Base-by-base conservation (phyloP, 495 filamentous ascomycete genomes). In the Xylaria intraflava region DNA sequence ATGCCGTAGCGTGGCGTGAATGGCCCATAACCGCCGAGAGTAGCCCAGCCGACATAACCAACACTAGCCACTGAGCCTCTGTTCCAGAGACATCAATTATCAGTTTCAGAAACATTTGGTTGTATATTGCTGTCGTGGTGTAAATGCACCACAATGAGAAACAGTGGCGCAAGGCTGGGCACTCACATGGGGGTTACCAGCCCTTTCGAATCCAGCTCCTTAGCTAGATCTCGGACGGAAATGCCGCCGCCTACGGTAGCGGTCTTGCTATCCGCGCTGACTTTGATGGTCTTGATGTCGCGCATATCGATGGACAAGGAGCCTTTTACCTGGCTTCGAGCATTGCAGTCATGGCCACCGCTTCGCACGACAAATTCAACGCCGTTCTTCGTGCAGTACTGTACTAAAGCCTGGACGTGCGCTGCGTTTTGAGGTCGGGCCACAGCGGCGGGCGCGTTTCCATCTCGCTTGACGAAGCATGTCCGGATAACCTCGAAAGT, bases 201-300 rank as follows among this genome's bases (percentile, higher is more conserved):
- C 0, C 67, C 67, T 5, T 67, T 52, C 2, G 60, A 48, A 46
- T 53, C 59, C 12, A 74, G 63, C 5, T 47, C 53, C 19, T 54
- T 51, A 0, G 44, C 58, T 2, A 76, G 52, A 7, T 70, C 62
- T 1, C 39, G 50, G 9, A 53, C 19, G 33, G 69, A 44, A 17
- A 69, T 69, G 2, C 73, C 72, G 16, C 69, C 73, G 14, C 72
- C 73, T 17, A 76, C 39, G 8, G 54, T 61, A 1, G 62, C 73
- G 10, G 65, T 65, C 8, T 55, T 40, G 6, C 52, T 58, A 19
- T 61, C 52, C 6, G 20, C 33, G 5, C 55, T 59, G 4, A 74
- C 56, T 1, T 65, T n/a, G 40, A 75, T 51, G 22, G 58, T 51
- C n/a, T 55, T 58, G 31, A 74, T 66, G 19, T 63, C 66, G 6